phyloP scores from a whole-genome alignment of 352 stramenopile genomes.

The Globisporangium spiculum region DNA sequence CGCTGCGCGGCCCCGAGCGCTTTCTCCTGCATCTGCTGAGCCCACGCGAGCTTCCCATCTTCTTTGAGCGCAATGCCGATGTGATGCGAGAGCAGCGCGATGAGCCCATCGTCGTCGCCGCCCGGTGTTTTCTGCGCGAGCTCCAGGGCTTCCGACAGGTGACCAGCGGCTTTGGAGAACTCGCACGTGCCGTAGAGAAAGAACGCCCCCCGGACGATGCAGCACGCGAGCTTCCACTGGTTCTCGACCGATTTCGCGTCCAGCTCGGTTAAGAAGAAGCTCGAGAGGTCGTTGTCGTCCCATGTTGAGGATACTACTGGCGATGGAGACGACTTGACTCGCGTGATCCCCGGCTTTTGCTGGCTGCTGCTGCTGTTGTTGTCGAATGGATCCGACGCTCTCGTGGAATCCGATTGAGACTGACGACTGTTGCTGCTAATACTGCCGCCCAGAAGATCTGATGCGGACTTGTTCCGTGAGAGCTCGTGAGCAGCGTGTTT shows the following conservation, averaged over 20 bases:
- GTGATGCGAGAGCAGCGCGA: slow-evolving; percentile 62
- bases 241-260: slow-evolving; percentile 33
- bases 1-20: slow-evolving; percentile 43
- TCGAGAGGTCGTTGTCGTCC: slow-evolving; percentile 42
- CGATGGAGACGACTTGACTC: neutral
- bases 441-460: neutral
- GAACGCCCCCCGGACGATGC: slow-evolving; percentile 44
- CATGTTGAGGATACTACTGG: slow-evolving; percentile 7
- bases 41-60: slow-evolving; percentile 35
- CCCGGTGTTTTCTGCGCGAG: slow-evolving; percentile 20
- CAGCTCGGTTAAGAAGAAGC: slow-evolving; percentile 77
- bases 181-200: slow-evolving; percentile 47
- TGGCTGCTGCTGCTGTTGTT: neutral
- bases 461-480: slow-evolving; percentile 11
- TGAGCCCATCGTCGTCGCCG: slow-evolving; percentile 20
- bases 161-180: slow-evolving; percentile 28
- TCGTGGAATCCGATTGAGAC: neutral
- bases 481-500: slow-evolving; percentile 1
- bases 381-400: neutral
- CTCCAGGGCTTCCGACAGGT: slow-evolving; percentile 40
- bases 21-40: slow-evolving; percentile 46
- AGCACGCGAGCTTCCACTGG: slow-evolving; percentile 32
- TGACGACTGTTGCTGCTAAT: neutral
- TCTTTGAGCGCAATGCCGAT: slow-evolving; percentile 67
- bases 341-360: neutral